Percentiles rank a stretch among this genome's conserved stretches.
phyloP scores from a whole-genome alignment of 2,329 filamentous ascomycete species.

The Ambrosiella beaveri region DNA sequence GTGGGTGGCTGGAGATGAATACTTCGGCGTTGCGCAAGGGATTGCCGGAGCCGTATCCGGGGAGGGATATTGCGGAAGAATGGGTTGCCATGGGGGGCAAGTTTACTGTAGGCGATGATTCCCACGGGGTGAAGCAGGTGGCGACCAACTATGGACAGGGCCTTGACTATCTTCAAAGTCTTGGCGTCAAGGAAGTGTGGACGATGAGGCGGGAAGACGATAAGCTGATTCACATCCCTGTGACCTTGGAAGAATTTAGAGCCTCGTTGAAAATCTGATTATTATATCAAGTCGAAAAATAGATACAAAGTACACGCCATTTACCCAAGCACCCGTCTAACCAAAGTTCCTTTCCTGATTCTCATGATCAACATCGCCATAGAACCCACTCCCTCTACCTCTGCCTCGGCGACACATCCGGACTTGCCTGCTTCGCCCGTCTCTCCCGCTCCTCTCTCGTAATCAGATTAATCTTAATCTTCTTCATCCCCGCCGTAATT shows the following conservation, averaged over 20 bases:
- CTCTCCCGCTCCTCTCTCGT: conserved; percentile 42
- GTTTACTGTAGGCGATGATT: conserved; percentile 90
- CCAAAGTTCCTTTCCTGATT: neutral
- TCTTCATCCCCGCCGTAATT: conserved; percentile 42
- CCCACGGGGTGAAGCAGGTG: conserved; percentile 73
- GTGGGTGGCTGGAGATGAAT: conserved; percentile 79
- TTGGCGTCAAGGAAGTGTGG: conserved; percentile 49
- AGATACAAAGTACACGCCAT: neutral
- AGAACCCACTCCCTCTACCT: neutral
- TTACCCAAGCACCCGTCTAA: neutral
- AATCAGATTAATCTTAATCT: conserved; percentile 44
- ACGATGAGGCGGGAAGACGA: conserved; percentile 27
- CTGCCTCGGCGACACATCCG: neutral
- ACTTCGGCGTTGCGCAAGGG: conserved; percentile 77
- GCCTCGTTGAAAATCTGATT: conserved; percentile 16
- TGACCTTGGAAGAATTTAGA: conserved; percentile 26
- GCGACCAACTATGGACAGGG: conserved; percentile 65
- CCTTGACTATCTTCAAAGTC: conserved; percentile 49
- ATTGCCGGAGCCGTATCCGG: conserved; percentile 77
- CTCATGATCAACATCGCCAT: neutral
- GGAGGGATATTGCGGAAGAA: conserved; percentile 54
- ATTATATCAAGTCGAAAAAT: neutral
- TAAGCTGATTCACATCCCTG: conserved; percentile 25
- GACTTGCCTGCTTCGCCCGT: conserved; percentile 1
- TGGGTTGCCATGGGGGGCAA: conserved; percentile 57